Evolutionary conservation across 768 basidiomycete species (phyloP), one percentile per base, ranked within the genome.

Genomic region (Boletus reticuloceps): DNA sequence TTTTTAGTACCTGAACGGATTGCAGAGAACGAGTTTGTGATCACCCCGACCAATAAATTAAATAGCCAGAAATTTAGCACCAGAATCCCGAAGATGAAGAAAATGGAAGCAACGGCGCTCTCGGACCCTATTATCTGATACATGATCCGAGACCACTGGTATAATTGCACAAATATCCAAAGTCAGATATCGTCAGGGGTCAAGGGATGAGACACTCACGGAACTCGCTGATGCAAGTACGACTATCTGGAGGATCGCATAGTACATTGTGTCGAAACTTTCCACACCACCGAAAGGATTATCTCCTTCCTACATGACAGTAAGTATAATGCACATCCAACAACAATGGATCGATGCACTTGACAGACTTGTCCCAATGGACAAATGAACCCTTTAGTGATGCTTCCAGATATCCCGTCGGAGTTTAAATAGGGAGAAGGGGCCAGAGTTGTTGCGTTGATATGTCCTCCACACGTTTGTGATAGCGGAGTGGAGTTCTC

Each of bases 1-100:
- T 88, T 89, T 68, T 86, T 83, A 4, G 95, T 97, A 64, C 92
- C 86, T 5, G 83, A 79, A 36, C 92, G 78, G 56, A 97, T 97
- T 16, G 89, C 90, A 17, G 84, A 84, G 69, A 98, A 98, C 0
- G 91, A 91, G 64, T 93, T 89, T 29, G 93, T 92, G 58, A 96
- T 95, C n/a, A 97, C 94, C 17, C 95, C 94, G 53, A 97, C 91
- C 67, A 95, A 89, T 42, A 97, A 72, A 68, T 94, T 94, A 77
- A 95, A 87, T 54, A 96, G 78, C 91, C 91, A 93, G 68, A 97
- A 92, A 70, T 98, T 96, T 62, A 98, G 79, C 22, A 97, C 81
- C 59, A 98, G 74, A 56, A 98, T 76, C 51, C 86, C 86, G 31
- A 85, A 72, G 56, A 98, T 86, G 75, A 91, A 97, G 74, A 91